Evolutionary conservation across 169 alveolate genomes (phyloP), one percentile per base, ranked within the genome.

Genomic region (Cryptosporidium ubiquitum): DNA sequence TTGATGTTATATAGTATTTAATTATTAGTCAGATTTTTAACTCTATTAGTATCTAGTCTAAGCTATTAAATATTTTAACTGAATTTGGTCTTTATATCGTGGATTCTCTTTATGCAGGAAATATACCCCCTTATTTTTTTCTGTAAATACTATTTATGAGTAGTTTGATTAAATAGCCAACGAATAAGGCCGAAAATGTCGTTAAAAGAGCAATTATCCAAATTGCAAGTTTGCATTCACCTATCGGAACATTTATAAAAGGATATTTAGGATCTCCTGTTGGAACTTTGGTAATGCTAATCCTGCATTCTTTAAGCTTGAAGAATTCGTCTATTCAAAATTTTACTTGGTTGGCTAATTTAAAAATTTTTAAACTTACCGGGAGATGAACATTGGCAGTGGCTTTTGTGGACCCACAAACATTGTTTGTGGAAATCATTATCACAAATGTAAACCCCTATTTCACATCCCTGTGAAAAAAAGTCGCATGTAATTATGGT

Each of bases 311-410:
- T 29, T 79, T 29, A 33, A 79, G 61, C 49, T 61, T 79, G 60
- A 40, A 64, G 26, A 79, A 64, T 44, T 79, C 89, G 10, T 52
- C 89, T 79, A 29, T 23, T 40, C 23, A 64, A 31, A 35, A 2
- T 20, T 6, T 33, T 64, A 29, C 55, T 55, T 55, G 4, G 3
- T n/a, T 55, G n/a, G 16, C 3, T 23, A n/a, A 20, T 23, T n/a
- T 23, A 7, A 55, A 10, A 26, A 29, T 33, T 26, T 14, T 64
- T 23, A 9, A 61, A 64, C 89, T 64, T 42, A 79, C 89, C 69
- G n/a, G 58, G 55, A 61, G 89, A 42, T 23, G 89, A 79, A 49
- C 89, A 79, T 79, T 79, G 89, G 20, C 89, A 79, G 42, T 79
- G 75, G 6, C 79, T 44, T 39, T 79, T 79, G 40, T 79, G 89